Conservation (phyloP, 2,329 filamentous ascomycete species). For the Botrytis deweyae region DNA sequence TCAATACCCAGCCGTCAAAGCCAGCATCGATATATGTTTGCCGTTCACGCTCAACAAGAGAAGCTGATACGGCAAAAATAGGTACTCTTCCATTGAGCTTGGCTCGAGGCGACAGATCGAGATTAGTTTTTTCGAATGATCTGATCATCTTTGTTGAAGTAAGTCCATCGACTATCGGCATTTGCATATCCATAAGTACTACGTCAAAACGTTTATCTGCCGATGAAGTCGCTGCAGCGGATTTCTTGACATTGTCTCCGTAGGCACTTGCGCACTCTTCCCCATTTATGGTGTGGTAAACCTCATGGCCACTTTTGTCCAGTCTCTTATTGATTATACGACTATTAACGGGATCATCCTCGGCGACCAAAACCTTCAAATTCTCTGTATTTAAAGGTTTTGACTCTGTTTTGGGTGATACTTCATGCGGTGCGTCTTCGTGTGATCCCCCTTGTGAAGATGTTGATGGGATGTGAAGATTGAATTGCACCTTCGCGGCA, state of each 20-base stretch:
- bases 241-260: slow-evolving; percentile 52
- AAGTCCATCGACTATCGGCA: slow-evolving; percentile 88
- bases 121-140: slow-evolving; percentile 60
- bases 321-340: slow-evolving; percentile 79
- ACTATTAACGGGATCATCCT: slow-evolving; percentile 86
- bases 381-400: slow-evolving; percentile 26
- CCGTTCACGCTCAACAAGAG: slow-evolving; percentile 67
- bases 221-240: background rate
- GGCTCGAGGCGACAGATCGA: slow-evolving; percentile 58
- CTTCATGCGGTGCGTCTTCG: background rate
- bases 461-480: slow-evolving; percentile 22
- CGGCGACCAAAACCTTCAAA: slow-evolving; percentile 70
- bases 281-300: slow-evolving; percentile 74
- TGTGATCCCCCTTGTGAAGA: slow-evolving; percentile 14
- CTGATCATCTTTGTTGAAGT: slow-evolving; percentile 82
- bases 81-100: slow-evolving; percentile 65
- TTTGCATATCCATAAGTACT: slow-evolving; percentile 92
- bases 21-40: slow-evolving; percentile 72
- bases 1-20: slow-evolving; percentile 89
- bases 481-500: slow-evolving; percentile 28
- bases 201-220: slow-evolving; percentile 62
- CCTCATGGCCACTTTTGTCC: slow-evolving; percentile 71
- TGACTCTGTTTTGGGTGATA: background rate
- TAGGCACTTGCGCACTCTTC: slow-evolving; percentile 78
- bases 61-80: slow-evolving; percentile 85